phyloP scores from a whole-genome alignment of 371 early-diverging fungal species.

The Sporodiniella umbellata region DNA sequence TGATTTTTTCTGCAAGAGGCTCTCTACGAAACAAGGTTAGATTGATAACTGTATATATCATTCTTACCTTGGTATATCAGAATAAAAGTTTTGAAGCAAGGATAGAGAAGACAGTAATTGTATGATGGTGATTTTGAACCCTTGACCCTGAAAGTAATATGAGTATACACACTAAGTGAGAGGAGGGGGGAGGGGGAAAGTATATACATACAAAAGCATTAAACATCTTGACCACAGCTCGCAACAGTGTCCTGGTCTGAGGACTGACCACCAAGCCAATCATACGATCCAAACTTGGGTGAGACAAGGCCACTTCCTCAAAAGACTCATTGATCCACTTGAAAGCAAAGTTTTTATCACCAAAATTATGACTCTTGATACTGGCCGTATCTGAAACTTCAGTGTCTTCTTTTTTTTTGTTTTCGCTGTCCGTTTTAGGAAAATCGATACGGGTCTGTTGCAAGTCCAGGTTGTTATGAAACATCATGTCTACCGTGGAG shows the following conservation, averaged over 20 bases:
- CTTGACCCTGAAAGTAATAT: constrained; percentile 55
- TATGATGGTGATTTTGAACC: constrained; percentile 67
- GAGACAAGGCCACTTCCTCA: constrained; percentile 47
- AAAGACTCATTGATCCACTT: constrained; percentile 50
- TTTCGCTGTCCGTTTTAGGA: constrained; percentile 16
- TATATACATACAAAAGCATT: constrained; percentile 40
- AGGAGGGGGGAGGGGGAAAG: too few relatives aligned
- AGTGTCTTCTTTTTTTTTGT: constrained; percentile 11
- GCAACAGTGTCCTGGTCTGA: constrained; percentile 41
- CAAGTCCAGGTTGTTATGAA: constrained; percentile 23
- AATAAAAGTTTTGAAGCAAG: constrained; percentile 60
- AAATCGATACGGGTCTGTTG: constrained; percentile 14
- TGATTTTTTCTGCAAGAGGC: constrained; percentile 40
- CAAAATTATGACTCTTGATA: constrained; percentile 45
- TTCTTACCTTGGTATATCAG: constrained; percentile 47
- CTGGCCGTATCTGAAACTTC: constrained; percentile 27
- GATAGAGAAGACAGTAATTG: constrained; percentile 70
- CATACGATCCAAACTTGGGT: constrained; percentile 52
- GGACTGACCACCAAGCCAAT: constrained; percentile 53
- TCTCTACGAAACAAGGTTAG: constrained; percentile 13
- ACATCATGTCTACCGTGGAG: constrained; percentile 27
- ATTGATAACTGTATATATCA: not conserved
- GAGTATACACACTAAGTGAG: too few relatives aligned
- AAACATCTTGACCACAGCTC: constrained; percentile 46
- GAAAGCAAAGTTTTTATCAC: constrained; percentile 49